Evolutionary conservation across 306 rosid genomes (phyloP).

Genomic region (Rosa rugosa): DNA sequence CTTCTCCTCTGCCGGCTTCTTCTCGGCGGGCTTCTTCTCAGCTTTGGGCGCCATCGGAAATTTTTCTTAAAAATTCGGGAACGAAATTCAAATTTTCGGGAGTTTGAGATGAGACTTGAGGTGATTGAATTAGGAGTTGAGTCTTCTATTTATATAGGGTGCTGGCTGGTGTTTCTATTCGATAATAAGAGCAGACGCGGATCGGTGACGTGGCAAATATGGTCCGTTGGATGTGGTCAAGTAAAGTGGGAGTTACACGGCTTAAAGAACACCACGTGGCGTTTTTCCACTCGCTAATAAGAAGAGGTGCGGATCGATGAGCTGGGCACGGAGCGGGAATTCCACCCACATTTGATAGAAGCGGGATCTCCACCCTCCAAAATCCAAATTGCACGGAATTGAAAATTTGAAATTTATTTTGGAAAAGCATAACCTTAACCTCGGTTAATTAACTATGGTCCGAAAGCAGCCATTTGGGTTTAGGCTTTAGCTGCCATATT

Average conservation of each 20-base stretch:
- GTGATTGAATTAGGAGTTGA: rapidly evolving
- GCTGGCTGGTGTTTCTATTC: neutral
- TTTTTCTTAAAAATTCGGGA: neutral
- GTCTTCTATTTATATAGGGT: neutral
- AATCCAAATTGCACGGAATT: neutral
- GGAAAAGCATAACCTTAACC: neutral
- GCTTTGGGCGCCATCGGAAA: slow-evolving; percentile 68
- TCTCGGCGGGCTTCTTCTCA: slow-evolving; percentile 77
- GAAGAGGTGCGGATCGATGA: slow-evolving; percentile 1
- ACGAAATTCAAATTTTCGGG: neutral
- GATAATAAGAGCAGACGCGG: neutral
- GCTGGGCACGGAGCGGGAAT: neutral
- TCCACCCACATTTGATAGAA: neutral
- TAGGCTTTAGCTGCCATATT: too few species aligned
- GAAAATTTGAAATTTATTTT: neutral
- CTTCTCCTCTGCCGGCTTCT: slow-evolving; percentile 45
- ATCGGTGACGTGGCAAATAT: neutral
- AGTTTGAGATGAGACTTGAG: neutral
- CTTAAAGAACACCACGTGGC: neutral
- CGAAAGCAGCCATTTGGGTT: too few species aligned
- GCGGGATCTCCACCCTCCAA: neutral
- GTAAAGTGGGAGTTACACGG: neutral
- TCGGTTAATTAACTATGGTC: neutral
- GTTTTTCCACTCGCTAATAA: too few species aligned
- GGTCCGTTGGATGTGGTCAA: neutral